phyloP scores from a whole-genome alignment of 2,329 filamentous ascomycete genomes.

The Chaetoscypha palmicola region DNA sequence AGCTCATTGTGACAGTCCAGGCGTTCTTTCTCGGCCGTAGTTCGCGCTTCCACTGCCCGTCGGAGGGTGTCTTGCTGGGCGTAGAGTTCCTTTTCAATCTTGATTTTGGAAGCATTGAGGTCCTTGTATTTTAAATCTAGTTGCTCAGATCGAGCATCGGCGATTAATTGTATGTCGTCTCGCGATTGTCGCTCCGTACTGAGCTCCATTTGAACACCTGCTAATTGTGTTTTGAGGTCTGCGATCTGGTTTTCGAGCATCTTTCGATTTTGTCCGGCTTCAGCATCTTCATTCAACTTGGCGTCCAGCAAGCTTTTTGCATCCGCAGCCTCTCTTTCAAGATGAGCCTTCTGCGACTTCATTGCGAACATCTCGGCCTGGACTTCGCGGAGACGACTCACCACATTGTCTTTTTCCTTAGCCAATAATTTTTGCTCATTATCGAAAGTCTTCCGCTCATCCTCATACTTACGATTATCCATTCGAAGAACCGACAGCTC shows the following conservation, averaged over 20 bases:
- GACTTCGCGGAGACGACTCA: slow-evolving; percentile 69
- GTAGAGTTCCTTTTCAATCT: slow-evolving; percentile 96
- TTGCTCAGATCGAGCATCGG: slow-evolving; percentile 78
- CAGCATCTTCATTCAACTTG: slow-evolving; percentile 81
- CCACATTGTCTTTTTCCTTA: slow-evolving; percentile 71
- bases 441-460: slow-evolving; percentile 71
- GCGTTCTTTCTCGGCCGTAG: slow-evolving; percentile 75
- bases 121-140: slow-evolving; percentile 79
- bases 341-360: slow-evolving; percentile 72
- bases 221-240: slow-evolving; percentile 79
- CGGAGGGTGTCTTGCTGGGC: slow-evolving; percentile 87
- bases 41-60: slow-evolving; percentile 73
- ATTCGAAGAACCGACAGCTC: slow-evolving; percentile 78
- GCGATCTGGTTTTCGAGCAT: slow-evolving; percentile 82
- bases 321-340: slow-evolving; percentile 84
- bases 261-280: slow-evolving; percentile 73
- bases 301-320: slow-evolving; percentile 80
- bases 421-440: slow-evolving; percentile 66
- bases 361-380: slow-evolving; percentile 85
- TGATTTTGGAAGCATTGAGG: slow-evolving; percentile 91
- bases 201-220: slow-evolving; percentile 77
- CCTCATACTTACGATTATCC: slow-evolving; percentile 77
- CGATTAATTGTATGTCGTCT: slow-evolving; percentile 85
- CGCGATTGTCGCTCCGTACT: slow-evolving; percentile 88
- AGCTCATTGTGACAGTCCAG: slow-evolving; percentile 86